Evolutionary conservation across 345 rosid species (phyloP).

Genomic region (Pistacia integerrima): DNA sequence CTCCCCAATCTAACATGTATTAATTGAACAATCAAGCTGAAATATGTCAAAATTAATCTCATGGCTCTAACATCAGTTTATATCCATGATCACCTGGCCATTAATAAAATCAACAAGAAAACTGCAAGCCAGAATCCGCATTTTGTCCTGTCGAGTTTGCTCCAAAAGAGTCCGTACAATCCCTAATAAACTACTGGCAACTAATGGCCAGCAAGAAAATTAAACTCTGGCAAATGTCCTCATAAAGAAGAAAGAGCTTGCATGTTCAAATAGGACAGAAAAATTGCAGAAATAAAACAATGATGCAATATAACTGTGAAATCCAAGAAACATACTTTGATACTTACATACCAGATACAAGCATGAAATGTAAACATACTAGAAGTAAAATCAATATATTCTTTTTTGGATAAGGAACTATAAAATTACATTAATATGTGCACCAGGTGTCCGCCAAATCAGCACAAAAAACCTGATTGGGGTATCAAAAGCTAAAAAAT

Average conservation of each 20-base stretch:
- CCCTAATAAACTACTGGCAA: slow-evolving; percentile 80
- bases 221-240: slow-evolving; percentile 19
- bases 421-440: too few relatives aligned
- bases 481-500: too few relatives aligned
- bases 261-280: neutral
- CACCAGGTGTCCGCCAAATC: too few relatives aligned
- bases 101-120: slow-evolving; percentile 78
- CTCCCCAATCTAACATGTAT: slow-evolving; percentile 3
- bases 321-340: neutral
- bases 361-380: too few relatives aligned
- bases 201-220: slow-evolving; percentile 73
- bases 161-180: slow-evolving; percentile 78
- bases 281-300: neutral
- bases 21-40: slow-evolving; percentile 2
- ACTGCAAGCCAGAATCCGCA: slow-evolving; percentile 74
- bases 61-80: neutral
- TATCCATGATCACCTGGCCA: slow-evolving; percentile 60
- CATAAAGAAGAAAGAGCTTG: slow-evolving; percentile 1
- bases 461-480: too few relatives aligned
- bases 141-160: slow-evolving; percentile 67
- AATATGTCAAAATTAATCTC: slow-evolving; percentile 18
- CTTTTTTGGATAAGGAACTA: too few relatives aligned
- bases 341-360: neutral
- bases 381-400: too few relatives aligned
- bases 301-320: neutral